Percentiles rank a stretch among this genome's conserved stretches.
Evolutionary conservation across 2,329 filamentous ascomycete genomes (phyloP).

Genomic region (Claviceps capensis): DNA sequence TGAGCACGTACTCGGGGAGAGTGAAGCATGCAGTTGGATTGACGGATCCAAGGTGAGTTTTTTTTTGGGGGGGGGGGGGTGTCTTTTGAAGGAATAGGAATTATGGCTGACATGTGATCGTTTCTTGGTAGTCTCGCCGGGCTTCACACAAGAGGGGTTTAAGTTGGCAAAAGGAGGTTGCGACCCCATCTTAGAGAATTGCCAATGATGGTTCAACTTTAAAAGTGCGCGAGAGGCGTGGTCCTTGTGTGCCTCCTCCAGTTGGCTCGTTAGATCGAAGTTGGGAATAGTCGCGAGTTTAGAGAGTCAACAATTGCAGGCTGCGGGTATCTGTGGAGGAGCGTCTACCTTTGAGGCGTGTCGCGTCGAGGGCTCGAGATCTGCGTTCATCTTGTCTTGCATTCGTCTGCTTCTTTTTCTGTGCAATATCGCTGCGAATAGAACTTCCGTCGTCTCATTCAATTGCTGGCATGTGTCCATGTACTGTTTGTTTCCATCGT

Average conservation of each 20-base stretch:
- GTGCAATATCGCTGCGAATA: not conserved
- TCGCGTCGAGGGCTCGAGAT: too few species aligned
- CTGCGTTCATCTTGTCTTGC: not conserved
- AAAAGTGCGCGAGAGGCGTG: too few species aligned
- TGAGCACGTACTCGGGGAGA: slow-evolving; percentile 87
- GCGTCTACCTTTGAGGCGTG: too few species aligned
- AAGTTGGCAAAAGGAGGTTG: not conserved
- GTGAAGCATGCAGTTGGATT: slow-evolving; percentile 82
- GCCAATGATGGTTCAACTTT: not conserved
- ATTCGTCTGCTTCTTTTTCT: not conserved
- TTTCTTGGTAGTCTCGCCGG: not conserved
- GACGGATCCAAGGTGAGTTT: slow-evolving; percentile 81
- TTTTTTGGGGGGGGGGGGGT: not conserved
- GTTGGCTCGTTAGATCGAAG: not conserved
- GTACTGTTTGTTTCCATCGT: not conserved
- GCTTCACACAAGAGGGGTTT: not conserved
- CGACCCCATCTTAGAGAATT: not conserved
- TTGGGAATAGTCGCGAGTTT: too few species aligned
- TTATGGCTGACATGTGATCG: not conserved
- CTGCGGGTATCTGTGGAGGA: too few species aligned
- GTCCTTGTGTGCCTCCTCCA: too few species aligned
- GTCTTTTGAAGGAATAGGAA: not conserved
- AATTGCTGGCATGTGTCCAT: too few species aligned
- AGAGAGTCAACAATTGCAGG: too few species aligned
- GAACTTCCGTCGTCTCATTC: not conserved